Evolutionary conservation across 2,329 filamentous ascomycete species (phyloP), one percentile per base, ranked within the genome.

Genomic region (Colletotrichum sojae): DNA sequence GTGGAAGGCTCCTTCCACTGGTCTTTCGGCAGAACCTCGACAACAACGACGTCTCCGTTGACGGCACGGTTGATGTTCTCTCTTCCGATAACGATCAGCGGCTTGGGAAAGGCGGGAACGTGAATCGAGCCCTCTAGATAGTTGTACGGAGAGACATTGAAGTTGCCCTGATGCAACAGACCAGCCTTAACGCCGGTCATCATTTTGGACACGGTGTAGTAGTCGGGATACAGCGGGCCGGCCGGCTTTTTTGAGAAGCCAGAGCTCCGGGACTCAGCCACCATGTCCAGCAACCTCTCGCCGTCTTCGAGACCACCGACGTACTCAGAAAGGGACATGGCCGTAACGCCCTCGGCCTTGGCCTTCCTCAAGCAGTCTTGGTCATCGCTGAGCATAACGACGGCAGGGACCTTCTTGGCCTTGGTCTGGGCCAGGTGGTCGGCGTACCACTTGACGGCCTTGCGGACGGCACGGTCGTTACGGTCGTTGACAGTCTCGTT

Each of bases 1-100:
- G 94, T 95, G 2, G 95, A 98, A 1, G 96, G 95, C 53, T 92
- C 91, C 81, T 98, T 98, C 96, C 96, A 99, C 79, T 98, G 95
- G 65, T 97, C 94, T 78, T 95, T 93, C 0, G 96, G 94, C 2
- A 99, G 84, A 4, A 99, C 89, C 80, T 99, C 95, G 15, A 99
- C 92, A 3, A 98, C 95, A 1, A 98, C 95, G 12, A 96, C 84
- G 80, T 99, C 96, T 22, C 95, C 95, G 69, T 96, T 94, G 20
- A 99, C 91, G 25, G 95, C 91, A 73, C 96, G 89, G 81, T 98
- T 99, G 84, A 97, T 98, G 80, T 97, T 98, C 76, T 99, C 96
- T 70, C 96, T 89, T 13, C 96, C 96, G 16, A 98, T 86, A 54
- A 99, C 88, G 16, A 99, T 86, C 36, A 99, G 88, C 1, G 94